Evolutionary conservation across 2,329 filamentous ascomycete genomes (phyloP), one percentile per base, ranked within the genome.

Genomic region (Zopfia rhizophila): DNA sequence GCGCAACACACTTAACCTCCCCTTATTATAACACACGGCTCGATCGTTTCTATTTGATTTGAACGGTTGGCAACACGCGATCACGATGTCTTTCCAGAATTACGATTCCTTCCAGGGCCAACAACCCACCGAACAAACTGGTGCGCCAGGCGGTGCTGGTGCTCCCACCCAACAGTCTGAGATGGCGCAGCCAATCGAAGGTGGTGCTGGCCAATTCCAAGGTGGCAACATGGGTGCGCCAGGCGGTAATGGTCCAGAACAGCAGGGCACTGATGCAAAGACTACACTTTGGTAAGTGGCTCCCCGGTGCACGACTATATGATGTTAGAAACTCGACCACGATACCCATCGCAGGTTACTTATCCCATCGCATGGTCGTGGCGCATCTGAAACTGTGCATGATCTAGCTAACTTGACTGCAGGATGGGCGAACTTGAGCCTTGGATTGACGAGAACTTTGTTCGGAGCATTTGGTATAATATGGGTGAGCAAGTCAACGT

Each of bases 401-500:
- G n/a, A 27, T 27, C 8, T 27, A 43, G 52, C 66, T 71, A 50
- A 71, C 61, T 40, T 10, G 12, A 12, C 16, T 36, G 48, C 60
- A 96, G 92, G 93, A 99, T 99, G 94, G 94, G 94, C 61, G 94
- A 99, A 74, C 88, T 99, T 55, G 93, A 97, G 75, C 90, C 91
- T 19, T 99, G 94, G 94, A 97, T 99, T 78, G 94, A 99, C 65
- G 94, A 99, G 79, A 95, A 93, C 76, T 99, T 97, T 74, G 90
- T 99, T 69, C 92, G 95, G 76, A 94, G 89, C 62, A 86, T 97
- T 32, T 97, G 91, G 83, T 96, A 91, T 67, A 86, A 92, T 64
- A 89, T 96, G 78, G 91, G 89, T 60, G 94, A 97, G 76, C 86
- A 86, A 55, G 94, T 99, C 65, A 97, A 97, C 65, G 94, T 99